A percentile compares a stretch with the other conserved stretches of the same genome.
These are phyloP conservation scores for Fusarium domesticum DNA, from an alignment of 2,329 filamentous ascomycete species.

Conservation along the genomic window DNA sequence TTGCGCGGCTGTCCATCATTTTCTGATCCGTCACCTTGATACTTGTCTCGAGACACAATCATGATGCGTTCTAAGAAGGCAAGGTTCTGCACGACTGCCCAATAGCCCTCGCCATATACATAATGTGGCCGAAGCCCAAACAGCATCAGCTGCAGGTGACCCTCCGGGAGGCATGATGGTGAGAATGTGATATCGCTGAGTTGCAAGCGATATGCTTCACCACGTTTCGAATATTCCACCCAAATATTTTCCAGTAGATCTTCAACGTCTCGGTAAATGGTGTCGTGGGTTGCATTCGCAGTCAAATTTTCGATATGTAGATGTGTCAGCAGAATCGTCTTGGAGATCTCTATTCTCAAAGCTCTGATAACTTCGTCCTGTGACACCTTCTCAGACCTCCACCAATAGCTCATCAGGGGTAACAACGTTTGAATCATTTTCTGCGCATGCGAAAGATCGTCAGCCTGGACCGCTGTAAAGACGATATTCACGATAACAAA, in stretches of 20 bases:
- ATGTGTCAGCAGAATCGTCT: slow-evolving; percentile 64
- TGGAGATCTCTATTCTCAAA: slow-evolving; percentile 75
- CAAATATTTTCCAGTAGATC: slow-evolving; percentile 70
- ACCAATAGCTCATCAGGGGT: slow-evolving; percentile 71
- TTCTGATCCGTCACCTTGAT: slow-evolving; percentile 24
- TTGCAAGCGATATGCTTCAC: slow-evolving; percentile 69
- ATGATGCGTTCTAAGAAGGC: slow-evolving; percentile 55
- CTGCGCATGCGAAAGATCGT: slow-evolving; percentile 63
- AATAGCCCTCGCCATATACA: slow-evolving; percentile 55
- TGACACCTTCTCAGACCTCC: slow-evolving; percentile 66
- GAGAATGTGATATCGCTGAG: slow-evolving; percentile 71
- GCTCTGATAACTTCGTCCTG: slow-evolving; percentile 59
- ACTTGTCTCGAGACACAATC: slow-evolving; percentile 27
- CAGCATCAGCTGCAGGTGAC: slow-evolving; percentile 46
- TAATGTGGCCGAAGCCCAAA: slow-evolving; percentile 56
- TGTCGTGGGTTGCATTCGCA: slow-evolving; percentile 39
- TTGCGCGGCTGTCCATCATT: slow-evolving; percentile 51
- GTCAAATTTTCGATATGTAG: slow-evolving; percentile 60
- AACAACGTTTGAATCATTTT: slow-evolving; percentile 60
- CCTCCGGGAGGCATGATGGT: slow-evolving; percentile 40
- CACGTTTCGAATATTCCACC: slow-evolving; percentile 71
- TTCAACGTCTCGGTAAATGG: slow-evolving; percentile 51
- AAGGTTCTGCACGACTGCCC: slow-evolving; percentile 58
- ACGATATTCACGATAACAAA: slow-evolving; percentile 75
- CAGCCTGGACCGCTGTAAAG: slow-evolving; percentile 62